phyloP scores from a whole-genome alignment of 495 filamentous ascomycete genomes.

The Talaromyces liani region DNA sequence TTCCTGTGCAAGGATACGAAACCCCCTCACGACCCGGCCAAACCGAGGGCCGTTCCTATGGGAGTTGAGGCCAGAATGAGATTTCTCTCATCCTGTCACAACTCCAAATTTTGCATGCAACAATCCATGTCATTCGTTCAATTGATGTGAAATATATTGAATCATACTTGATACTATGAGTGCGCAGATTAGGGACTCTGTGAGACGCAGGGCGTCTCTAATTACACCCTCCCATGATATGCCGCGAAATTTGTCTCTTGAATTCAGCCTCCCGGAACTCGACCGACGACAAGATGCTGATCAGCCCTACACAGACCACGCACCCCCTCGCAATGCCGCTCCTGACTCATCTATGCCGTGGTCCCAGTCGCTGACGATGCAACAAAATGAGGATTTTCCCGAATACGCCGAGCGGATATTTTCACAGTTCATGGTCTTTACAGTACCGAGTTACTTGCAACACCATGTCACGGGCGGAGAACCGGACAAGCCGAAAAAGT shows the following conservation, averaged over 20 bases:
- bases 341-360: background rate
- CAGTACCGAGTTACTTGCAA: constrained; percentile 36
- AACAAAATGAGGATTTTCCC: constrained; percentile 1
- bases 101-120: background rate
- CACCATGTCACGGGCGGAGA: constrained; percentile 27
- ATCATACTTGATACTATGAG: background rate
- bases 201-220: constrained; percentile 6
- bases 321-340: background rate
- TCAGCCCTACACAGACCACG: background rate
- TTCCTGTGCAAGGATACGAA: background rate
- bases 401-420: constrained; percentile 10
- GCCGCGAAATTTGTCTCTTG: constrained; percentile 2
- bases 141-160: background rate
- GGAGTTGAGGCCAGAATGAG: background rate
- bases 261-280: constrained; percentile 2
- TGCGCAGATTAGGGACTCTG: background rate
- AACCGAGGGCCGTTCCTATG: background rate
- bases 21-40: background rate
- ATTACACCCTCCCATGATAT: background rate
- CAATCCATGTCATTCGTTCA: background rate
- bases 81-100: background rate
- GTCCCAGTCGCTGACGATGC: background rate
- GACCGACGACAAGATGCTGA: constrained; percentile 1
- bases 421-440: constrained; percentile 24
- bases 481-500: constrained; percentile 21